Base-by-base conservation (phyloP, 441 rosid genomes). In the Syzygium syzygioides region DNA sequence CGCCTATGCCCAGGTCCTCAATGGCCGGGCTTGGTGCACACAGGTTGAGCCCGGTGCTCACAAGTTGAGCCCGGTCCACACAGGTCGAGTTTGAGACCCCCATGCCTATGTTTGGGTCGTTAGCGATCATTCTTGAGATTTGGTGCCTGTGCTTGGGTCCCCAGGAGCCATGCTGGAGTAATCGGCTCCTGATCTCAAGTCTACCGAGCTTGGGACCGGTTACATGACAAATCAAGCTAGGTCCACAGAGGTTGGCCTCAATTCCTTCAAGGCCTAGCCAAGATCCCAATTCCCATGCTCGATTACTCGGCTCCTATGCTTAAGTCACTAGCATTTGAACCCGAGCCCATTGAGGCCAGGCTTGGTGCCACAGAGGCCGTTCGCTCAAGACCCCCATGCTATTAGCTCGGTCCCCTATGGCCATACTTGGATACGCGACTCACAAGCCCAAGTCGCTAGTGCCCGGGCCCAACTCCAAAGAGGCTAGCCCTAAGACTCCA, bases 311-410 rank as follows among this genome's bases (percentile, higher is more conserved):
- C 26, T 68, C 7, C 25, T 68, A 68, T 3, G 3, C 23, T 18
- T 2, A 34, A 1, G 1, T 34, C 15, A 34, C 8, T 2, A 19
- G 0, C 26, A 1, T 14, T 4, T 19, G 7, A 10, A 68, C 13
- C 0, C 0, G 0, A 4, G 26, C 11, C 26, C 14, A 68, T 34
- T 5, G 20, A 34, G 48, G 26, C 48, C 0, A 10, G 2, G 9
- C 13, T 0, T 1, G 0, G 20, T 68, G 20, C 26, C 28, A 68
- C 1, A 11, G 14, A 37, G 15, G 26, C 11, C 6, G 4, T 14
- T 0, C 0, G 0, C 13, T 37, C 1, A 2, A 37, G 7, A 19
- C 12, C 26, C 13, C 18, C 71, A 4, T 64, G 41, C 1, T 64
- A 1, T 64, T 30, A 30, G 10, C 20, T 30, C 7, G 41, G 12